A percentile compares a stretch with the other conserved stretches of the same genome.
Conservation (phyloP, 306 rosid species). For the Alnus glutinosa region DNA sequence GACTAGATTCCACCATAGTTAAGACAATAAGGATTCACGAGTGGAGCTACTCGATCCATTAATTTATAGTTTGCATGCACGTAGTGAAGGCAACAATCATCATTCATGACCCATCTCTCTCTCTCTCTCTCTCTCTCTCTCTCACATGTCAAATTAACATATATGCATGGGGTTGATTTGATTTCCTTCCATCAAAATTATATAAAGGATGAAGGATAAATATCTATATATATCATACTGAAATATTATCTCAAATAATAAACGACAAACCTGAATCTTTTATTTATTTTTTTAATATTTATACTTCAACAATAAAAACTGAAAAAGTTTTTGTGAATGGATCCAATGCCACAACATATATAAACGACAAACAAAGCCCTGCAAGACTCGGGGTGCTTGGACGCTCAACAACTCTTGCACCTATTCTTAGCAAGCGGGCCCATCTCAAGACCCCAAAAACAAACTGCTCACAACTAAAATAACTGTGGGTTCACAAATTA, state of each 20-base stretch:
- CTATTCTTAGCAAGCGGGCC: constrained; percentile 34
- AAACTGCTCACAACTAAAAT: neutral
- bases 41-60: neutral
- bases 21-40: neutral
- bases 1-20: neutral
- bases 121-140: too few relatives aligned
- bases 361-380: neutral
- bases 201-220: too few relatives aligned
- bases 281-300: too few relatives aligned
- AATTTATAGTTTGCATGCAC: neutral
- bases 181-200: too few relatives aligned
- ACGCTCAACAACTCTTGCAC: constrained; percentile 50
- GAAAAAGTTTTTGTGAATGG: too few relatives aligned
- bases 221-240: too few relatives aligned
- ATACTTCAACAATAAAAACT: too few relatives aligned
- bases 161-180: too few relatives aligned
- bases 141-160: too few relatives aligned
- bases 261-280: too few relatives aligned
- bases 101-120: neutral
- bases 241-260: too few relatives aligned
- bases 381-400: constrained; percentile 34
- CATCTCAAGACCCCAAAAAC: constrained; percentile 43
- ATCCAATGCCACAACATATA: neutral
- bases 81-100: neutral
- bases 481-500: neutral